phyloP scores from a whole-genome alignment of 306 rosid species.

The Malus orientalis region DNA sequence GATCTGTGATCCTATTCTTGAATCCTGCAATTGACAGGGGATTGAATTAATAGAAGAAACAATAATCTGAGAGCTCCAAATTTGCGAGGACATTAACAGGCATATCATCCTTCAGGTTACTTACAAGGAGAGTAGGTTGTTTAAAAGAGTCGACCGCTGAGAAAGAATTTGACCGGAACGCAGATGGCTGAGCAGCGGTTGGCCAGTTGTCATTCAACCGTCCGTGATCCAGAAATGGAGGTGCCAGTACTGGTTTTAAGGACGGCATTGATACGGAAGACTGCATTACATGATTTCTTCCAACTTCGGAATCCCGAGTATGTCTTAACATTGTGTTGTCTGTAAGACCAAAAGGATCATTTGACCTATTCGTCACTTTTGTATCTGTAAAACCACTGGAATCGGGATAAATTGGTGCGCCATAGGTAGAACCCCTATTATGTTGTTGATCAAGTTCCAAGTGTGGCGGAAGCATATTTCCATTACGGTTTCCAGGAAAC shows the following conservation, averaged over 20 bases:
- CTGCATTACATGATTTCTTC: conserved; percentile 36
- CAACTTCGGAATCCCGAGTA: conserved; percentile 38
- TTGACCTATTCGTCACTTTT: conserved; percentile 27
- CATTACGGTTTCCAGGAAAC: conserved; percentile 41
- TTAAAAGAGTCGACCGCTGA: conserved; percentile 34
- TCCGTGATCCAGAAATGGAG: conserved; percentile 42
- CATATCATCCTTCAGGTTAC: conserved; percentile 27
- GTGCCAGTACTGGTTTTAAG: conserved; percentile 40
- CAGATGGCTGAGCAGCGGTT: conserved; percentile 46
- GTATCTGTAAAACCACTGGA: conserved; percentile 41
- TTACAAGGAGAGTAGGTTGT: conserved; percentile 27
- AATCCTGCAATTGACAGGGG: conserved; percentile 33
- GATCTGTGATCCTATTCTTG: conserved; percentile 34
- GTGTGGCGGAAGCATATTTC: conserved; percentile 42
- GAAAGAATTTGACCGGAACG: conserved; percentile 41
- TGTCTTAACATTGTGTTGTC: conserved; percentile 35
- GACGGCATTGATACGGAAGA: conserved; percentile 38
- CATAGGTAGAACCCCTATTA: conserved; percentile 28
- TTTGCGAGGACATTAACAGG: conserved; percentile 35
- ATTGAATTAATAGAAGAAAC: conserved; percentile 38
- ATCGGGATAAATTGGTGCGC: conserved; percentile 36
- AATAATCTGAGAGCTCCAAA: conserved; percentile 30
- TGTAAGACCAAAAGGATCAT: conserved; percentile 24
- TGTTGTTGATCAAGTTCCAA: conserved; percentile 53
- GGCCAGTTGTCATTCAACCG: conserved; percentile 54